Conservation (phyloP, 805 yeast genomes). For the Metschnikowia vanudenii region DNA sequence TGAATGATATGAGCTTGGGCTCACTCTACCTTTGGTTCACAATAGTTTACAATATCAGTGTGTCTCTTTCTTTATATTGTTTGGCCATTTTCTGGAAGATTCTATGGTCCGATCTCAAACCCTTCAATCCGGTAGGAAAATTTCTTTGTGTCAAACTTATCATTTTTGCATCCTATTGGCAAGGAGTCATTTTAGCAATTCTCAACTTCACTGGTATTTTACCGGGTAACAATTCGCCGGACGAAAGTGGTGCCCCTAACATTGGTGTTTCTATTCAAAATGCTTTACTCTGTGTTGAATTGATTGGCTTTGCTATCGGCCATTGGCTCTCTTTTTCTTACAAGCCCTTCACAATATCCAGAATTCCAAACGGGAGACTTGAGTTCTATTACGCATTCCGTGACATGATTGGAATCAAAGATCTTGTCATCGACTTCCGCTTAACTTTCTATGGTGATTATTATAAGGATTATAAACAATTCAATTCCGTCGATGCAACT, state of each 20-base stretch:
- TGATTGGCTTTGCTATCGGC: constrained; percentile 82
- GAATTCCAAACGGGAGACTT: constrained; percentile 67
- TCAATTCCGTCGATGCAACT: constrained; percentile 75
- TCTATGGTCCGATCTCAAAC: constrained; percentile 69
- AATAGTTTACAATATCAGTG: constrained; percentile 72
- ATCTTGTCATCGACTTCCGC: constrained; percentile 74
- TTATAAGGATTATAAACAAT: constrained; percentile 72
- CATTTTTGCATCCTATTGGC: constrained; percentile 99
- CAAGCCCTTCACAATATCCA: constrained; percentile 60
- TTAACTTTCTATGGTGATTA: constrained; percentile 66
- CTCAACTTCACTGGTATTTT: constrained; percentile 49
- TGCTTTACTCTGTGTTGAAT: constrained; percentile 75
- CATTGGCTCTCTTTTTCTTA: constrained; percentile 86
- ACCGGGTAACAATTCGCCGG: constrained; percentile 31
- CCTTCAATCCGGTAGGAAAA: constrained; percentile 87
- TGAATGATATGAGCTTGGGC: constrained; percentile 45
- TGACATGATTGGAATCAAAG: constrained; percentile 78
- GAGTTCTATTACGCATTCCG: constrained; percentile 60
- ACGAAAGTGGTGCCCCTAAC: constrained; percentile 28
- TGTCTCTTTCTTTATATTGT: constrained; percentile 77
- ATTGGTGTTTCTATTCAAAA: constrained; percentile 69
- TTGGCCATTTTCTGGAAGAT: constrained; percentile 93
- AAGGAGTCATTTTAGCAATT: constrained; percentile 62
- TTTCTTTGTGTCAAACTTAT: constrained; percentile 90
- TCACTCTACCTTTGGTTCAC: constrained; percentile 65